These are phyloP conservation scores for Globisporangium takayamanum DNA, from an alignment of 352 stramenopile genomes.

Conservation along the genomic window DNA sequence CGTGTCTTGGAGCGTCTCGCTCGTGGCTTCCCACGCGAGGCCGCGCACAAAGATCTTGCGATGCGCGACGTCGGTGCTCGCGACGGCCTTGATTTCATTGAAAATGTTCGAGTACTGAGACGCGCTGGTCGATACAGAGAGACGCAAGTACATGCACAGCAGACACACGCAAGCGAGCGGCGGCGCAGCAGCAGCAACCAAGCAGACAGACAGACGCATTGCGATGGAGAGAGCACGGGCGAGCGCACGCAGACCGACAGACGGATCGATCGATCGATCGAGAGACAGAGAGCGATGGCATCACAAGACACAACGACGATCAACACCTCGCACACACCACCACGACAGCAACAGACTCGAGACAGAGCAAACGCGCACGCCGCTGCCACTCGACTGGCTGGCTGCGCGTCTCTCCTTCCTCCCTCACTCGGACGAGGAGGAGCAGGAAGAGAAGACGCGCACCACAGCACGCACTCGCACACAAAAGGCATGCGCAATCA, in stretches of 20 bases:
- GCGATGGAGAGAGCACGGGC: no score
- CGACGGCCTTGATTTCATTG: slow-evolving; percentile 49
- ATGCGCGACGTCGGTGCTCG: slow-evolving; percentile 43
- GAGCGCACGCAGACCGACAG: not conserved
- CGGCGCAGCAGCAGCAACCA: not conserved
- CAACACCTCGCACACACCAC: slow-evolving; percentile 4
- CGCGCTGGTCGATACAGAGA: slow-evolving; percentile 25
- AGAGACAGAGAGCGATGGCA: slow-evolving; percentile 3
- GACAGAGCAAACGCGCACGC: not conserved
- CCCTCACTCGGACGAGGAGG: no score
- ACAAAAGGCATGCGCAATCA: not conserved
- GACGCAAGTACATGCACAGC: not conserved
- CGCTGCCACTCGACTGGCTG: no score
- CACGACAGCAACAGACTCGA: not conserved
- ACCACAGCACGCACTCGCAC: slow-evolving; percentile 5
- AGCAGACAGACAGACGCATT: not conserved
- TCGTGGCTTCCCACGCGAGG: slow-evolving; percentile 52
- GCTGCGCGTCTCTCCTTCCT: no score
- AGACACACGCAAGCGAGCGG: not conserved
- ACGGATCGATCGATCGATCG: not conserved
- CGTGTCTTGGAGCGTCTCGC: slow-evolving; percentile 33
- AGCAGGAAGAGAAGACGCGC: not conserved
- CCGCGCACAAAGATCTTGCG: slow-evolving; percentile 69
- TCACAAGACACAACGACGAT: slow-evolving; percentile 7
- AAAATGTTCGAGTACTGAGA: slow-evolving; percentile 52